Evolutionary conservation across 441 rosid species (phyloP).

Genomic region (Bocquillonia castaneifolia): DNA sequence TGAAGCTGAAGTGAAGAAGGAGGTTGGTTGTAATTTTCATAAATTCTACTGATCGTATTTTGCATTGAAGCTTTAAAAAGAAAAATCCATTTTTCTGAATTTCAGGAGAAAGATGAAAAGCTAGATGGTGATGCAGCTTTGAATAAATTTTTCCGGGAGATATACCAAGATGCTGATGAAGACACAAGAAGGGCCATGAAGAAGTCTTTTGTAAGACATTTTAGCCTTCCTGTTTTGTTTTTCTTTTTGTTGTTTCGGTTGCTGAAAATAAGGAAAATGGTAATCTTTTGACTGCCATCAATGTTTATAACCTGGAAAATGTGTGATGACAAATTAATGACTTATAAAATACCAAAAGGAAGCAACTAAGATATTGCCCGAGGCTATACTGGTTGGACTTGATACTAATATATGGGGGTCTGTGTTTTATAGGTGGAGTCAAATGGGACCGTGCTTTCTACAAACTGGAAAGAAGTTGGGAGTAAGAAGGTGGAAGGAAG

Average conservation of each 20-base stretch:
- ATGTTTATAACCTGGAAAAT: not conserved
- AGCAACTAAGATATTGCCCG: not conserved
- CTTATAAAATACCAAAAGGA: not conserved
- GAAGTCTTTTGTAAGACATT: conserved; percentile 79
- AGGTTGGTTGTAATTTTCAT: conserved; percentile 47
- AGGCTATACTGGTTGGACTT: not conserved
- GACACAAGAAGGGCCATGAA: conserved; percentile 89
- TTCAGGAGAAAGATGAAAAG: conserved; percentile 93
- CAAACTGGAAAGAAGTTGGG: conserved; percentile 87
- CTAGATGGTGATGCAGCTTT: conserved; percentile 93
- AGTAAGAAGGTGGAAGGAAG: conserved; percentile 73
- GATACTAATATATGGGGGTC: conserved; percentile 6
- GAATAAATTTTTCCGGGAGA: conserved; percentile 85
- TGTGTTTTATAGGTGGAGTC: conserved; percentile 53
- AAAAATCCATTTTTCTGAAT: conserved; percentile 7
- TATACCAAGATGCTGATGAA: conserved; percentile 74
- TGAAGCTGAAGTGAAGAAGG: conserved; percentile 80
- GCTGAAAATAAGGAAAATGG: not conserved
- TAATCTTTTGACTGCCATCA: not conserved
- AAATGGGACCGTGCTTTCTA: conserved; percentile 67
- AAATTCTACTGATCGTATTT: not conserved
- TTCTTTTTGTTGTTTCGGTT: not conserved
- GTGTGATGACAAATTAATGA: not conserved
- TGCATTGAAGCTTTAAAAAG: not conserved
- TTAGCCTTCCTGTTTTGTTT: not conserved